Evolutionary conservation across 805 yeast genomes (phyloP).

Genomic region (Brettanomyces bruxellensis): DNA sequence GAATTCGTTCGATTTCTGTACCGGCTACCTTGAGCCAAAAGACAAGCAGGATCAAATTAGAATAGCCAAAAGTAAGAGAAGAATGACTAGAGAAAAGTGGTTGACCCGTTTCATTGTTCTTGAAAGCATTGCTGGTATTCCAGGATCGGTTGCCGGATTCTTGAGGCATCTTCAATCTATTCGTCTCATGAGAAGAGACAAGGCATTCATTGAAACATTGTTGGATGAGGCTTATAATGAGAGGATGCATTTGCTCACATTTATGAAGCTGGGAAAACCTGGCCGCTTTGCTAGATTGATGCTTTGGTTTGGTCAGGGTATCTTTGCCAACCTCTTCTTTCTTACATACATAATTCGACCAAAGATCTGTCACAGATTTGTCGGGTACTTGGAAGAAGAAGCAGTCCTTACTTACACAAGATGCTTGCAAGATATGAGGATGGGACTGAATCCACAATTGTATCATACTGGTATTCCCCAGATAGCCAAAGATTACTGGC

Average conservation of each 20-base stretch:
- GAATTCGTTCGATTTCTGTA: conserved; percentile 45
- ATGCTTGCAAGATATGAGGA: conserved; percentile 43
- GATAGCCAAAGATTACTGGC: conserved; percentile 59
- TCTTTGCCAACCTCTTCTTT: conserved; percentile 60
- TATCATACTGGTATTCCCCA: conserved; percentile 39
- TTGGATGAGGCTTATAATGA: conserved; percentile 73
- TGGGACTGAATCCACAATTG: conserved; percentile 41
- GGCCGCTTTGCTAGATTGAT: conserved; percentile 44
- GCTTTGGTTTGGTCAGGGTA: conserved; percentile 59
- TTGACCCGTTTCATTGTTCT: conserved; percentile 51
- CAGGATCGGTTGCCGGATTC: conserved; percentile 70
- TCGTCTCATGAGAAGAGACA: conserved; percentile 53
- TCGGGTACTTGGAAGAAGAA: conserved; percentile 71
- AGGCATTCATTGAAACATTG: conserved; percentile 68
- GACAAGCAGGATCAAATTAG: conserved; percentile 22
- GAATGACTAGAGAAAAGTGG: conserved; percentile 60
- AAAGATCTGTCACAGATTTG: conserved; percentile 62
- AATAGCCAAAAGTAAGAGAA: conserved; percentile 24
- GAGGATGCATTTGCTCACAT: conserved; percentile 67
- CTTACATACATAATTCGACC: conserved; percentile 50
- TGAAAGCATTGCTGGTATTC: conserved; percentile 73
- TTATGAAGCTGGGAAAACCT: conserved; percentile 56
- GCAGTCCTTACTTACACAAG: conserved; percentile 65
- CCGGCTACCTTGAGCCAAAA: conserved; percentile 56
- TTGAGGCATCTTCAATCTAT: conserved; percentile 59